These are phyloP conservation scores for Fusarium armeniacum DNA, from an alignment of 2,329 filamentous ascomycete species.

Conservation along the genomic window DNA sequence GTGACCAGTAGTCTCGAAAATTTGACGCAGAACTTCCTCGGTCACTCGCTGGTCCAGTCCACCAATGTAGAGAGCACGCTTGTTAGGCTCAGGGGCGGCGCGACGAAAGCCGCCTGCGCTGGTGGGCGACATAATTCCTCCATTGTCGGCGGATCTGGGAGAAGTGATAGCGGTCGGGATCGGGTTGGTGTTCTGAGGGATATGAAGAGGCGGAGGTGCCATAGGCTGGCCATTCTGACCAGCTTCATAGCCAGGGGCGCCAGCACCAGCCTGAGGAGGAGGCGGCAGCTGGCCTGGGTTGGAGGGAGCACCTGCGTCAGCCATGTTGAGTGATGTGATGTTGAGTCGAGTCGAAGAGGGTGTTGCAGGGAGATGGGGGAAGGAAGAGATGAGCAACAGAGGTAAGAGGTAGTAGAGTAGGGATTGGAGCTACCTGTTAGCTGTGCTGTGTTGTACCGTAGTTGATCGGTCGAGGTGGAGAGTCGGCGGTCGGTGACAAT, in stretches of 20 bases:
- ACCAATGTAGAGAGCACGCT: slow-evolving; percentile 95
- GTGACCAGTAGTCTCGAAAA: slow-evolving; percentile 98
- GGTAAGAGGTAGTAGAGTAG: slow-evolving; percentile 39
- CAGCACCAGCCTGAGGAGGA: slow-evolving; percentile 74
- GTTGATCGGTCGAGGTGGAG: slow-evolving; percentile 50
- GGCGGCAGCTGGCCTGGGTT: slow-evolving; percentile 76
- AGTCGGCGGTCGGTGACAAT: slow-evolving; percentile 50
- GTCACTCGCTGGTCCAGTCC: slow-evolving; percentile 95
- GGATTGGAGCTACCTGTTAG: slow-evolving; percentile 49
- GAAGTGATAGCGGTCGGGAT: slow-evolving; percentile 94
- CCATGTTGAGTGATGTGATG: slow-evolving; percentile 69
- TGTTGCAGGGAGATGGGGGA: slow-evolving; percentile 2
- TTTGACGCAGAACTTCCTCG: slow-evolving; percentile 95
- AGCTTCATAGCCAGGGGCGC: slow-evolving; percentile 82
- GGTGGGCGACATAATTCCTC: slow-evolving; percentile 84
- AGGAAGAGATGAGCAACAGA: slow-evolving; percentile 31
- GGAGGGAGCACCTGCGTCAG: slow-evolving; percentile 78
- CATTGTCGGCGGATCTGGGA: slow-evolving; percentile 78
- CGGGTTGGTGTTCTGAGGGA: slow-evolving; percentile 95
- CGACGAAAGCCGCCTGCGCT: slow-evolving; percentile 87
- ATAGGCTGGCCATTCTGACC: slow-evolving; percentile 81
- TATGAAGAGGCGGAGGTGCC: slow-evolving; percentile 91
- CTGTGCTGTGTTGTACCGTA: slow-evolving; percentile 43
- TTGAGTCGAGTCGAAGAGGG: slow-evolving; percentile 33
- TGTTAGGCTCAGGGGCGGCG: slow-evolving; percentile 97